Evolutionary conservation across 106 monocot species (phyloP).

Genomic region (Acorus gramineus): DNA sequence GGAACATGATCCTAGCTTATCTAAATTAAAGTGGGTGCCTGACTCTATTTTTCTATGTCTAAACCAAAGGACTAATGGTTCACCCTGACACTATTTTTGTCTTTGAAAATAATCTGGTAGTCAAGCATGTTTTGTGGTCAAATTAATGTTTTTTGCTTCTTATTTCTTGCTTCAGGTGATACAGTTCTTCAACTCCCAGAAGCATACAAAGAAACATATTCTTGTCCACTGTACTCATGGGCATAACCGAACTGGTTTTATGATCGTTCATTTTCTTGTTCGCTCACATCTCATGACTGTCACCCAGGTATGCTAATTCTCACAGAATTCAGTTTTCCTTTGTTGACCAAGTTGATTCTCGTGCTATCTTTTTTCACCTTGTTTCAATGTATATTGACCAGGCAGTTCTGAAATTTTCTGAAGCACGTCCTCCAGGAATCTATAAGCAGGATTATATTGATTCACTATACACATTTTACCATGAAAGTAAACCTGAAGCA

Average conservation of each 20-base stretch:
- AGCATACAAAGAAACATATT: slow-evolving; percentile 19
- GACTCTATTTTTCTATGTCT: no score
- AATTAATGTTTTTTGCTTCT: no score
- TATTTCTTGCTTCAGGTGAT: slow-evolving; percentile 8
- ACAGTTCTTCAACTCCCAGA: slow-evolving; percentile 10
- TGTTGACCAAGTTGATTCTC: no score
- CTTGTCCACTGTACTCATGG: slow-evolving; percentile 32
- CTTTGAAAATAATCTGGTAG: no score
- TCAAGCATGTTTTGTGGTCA: no score
- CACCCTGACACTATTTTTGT: no score
- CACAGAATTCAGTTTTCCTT: no score
- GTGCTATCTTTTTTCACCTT: neutral
- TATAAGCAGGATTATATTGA: slow-evolving; percentile 30
- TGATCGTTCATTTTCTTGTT: slow-evolving; percentile 23
- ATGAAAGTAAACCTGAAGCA: slow-evolving; percentile 24
- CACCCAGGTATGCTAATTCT: slow-evolving; percentile 15
- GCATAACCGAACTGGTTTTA: slow-evolving; percentile 28
- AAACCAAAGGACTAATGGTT: no score
- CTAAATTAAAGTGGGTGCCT: no score
- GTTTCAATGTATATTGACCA: neutral
- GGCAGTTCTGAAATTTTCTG: slow-evolving; percentile 19
- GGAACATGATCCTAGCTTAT: no score
- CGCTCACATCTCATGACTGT: slow-evolving; percentile 7
- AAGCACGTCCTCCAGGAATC: slow-evolving; percentile 24
- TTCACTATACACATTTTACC: slow-evolving; percentile 18